phyloP scores from a whole-genome alignment of 768 basidiomycete species.

The Pisolithus sp. region DNA sequence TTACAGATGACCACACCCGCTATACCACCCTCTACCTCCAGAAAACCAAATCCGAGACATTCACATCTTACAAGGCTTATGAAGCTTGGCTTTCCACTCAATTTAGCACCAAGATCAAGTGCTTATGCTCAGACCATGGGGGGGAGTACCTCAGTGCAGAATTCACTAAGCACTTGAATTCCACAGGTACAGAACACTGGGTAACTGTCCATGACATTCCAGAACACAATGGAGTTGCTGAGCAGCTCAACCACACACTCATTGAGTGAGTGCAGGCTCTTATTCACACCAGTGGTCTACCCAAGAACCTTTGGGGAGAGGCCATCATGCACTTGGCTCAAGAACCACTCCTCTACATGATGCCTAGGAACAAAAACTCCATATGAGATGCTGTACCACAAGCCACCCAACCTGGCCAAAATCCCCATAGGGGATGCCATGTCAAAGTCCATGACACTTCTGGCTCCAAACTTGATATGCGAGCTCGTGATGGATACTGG shows the following conservation, averaged over 20 bases:
- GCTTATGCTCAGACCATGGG: conserved; percentile 1
- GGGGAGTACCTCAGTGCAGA: conserved; percentile 30
- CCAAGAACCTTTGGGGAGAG: not conserved
- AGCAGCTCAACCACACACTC: not conserved
- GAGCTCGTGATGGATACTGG: not conserved
- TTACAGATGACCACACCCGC: conserved; percentile 6
- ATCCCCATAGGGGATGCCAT: not conserved
- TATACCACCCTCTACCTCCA: conserved; percentile 3
- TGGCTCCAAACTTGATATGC: not conserved
- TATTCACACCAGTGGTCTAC: not conserved
- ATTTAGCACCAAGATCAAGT: not conserved
- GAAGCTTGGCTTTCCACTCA: conserved; percentile 1
- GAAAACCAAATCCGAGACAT: conserved; percentile 3
- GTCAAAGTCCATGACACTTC: not conserved
- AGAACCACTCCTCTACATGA: not conserved
- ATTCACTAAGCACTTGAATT: not conserved
- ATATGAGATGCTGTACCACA: not conserved
- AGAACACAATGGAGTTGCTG: conserved; percentile 38
- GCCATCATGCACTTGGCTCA: not conserved
- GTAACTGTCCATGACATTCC: conserved; percentile 38
- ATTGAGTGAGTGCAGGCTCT: not conserved
- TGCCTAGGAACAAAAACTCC: not conserved
- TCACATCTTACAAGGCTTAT: conserved; percentile 3
- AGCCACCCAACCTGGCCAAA: not conserved
- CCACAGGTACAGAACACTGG: conserved; percentile 15